Conservation (phyloP, 2,329 filamentous ascomycete species). For the Graphilbum sp. region DNA sequence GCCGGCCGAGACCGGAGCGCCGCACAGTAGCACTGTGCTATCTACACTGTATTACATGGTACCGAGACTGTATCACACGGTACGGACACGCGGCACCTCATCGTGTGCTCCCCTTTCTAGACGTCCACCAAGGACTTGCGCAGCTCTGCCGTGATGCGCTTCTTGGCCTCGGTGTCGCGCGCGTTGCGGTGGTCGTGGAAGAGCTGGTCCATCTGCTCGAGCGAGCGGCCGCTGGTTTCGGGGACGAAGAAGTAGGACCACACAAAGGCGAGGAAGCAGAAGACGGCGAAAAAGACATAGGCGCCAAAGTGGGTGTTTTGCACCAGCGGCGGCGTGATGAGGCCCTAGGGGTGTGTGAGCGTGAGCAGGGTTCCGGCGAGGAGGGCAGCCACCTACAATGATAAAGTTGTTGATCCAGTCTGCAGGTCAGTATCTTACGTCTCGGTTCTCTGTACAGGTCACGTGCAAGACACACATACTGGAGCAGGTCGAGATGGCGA, state of each 20-base stretch:
- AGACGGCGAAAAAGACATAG: conserved; percentile 39
- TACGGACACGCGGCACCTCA: no score
- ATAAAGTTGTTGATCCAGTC: conserved; percentile 30
- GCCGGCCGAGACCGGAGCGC: no score
- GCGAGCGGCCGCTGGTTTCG: conserved; percentile 43
- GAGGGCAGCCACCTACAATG: conserved; percentile 11
- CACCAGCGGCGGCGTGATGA: conserved; percentile 20
- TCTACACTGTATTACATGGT: no score
- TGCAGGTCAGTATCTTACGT: no score
- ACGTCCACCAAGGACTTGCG: no score
- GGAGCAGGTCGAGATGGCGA: conserved; percentile 19
- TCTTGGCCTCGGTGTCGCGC: no score
- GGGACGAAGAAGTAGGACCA: conserved; percentile 35
- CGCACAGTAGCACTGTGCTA: no score
- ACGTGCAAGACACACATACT: conserved; percentile 8
- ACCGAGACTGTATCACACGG: no score
- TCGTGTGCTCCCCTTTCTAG: no score
- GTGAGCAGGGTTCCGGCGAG: no score
- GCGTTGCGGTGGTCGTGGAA: background rate
- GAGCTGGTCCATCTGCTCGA: conserved; percentile 15
- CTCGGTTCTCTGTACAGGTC: no score
- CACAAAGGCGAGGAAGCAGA: conserved; percentile 27
- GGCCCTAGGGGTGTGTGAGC: conserved; percentile 12
- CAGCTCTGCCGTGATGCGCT: no score
- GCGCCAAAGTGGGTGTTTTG: conserved; percentile 26